Evolutionary conservation across 805 yeast genomes (phyloP), one percentile per base, ranked within the genome.

Genomic region (Starmerella stigmatis): DNA sequence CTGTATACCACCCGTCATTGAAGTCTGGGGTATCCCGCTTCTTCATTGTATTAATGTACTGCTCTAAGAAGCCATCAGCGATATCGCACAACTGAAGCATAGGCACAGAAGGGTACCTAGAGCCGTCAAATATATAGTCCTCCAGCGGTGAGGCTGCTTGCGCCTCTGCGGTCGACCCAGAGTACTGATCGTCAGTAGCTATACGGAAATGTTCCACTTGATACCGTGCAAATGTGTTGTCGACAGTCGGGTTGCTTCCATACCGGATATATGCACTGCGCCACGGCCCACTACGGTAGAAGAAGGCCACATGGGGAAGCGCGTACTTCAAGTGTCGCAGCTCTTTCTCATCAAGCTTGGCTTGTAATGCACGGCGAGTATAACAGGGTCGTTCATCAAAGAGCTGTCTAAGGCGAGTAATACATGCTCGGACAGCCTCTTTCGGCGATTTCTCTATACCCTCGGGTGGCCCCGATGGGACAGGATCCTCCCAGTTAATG

Each of bases 241-340:
- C 76, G 2, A 63, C 55, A 33, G 74, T 66, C 0, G 97, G 96
- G 62, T 89, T 84, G 31, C 78, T 69, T 0, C 96, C 96, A 53
- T 78, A 76, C 52, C 68, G 73, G 36, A 86, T 78, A 60, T 81
- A 86, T 10, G 92, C 76, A 48, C 85, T 86, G 55, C 97, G 72
- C 94, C 95, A 92, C 0, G 97, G 98, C 0, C 98, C 98, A 57
- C 81, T 82, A 29, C 81, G 76, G 60, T 78, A 82, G 33, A 85
- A 73, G 60, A 78, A 92, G 0, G 95, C 73, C 0, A 86, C 81
- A 60, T 83, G 80, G 0, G 97, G 94, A 41, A 92, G 61, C 0
- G 96, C 94, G 51, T 74, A 78, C 54, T 81, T 78, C 35, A 89
- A 51, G 12, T 53, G 50, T n/a, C 57, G 56, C 15, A 60, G 42